A percentile compares a stretch with the other conserved stretches of the same genome.
phyloP scores from a whole-genome alignment of 208 protist genomes.

The Trichomonas tenax region DNA sequence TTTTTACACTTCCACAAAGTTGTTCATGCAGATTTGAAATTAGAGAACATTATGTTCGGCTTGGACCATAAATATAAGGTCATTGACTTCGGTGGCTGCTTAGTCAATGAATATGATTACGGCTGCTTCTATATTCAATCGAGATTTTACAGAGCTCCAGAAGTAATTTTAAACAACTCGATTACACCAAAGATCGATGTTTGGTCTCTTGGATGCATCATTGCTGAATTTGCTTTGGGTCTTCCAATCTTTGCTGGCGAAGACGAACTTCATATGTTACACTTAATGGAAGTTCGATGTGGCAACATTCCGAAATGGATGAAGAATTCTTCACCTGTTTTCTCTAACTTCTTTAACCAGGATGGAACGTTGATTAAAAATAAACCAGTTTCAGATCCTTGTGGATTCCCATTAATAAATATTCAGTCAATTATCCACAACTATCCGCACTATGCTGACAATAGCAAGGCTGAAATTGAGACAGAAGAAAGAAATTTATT shows the following conservation, averaged over 20 bases:
- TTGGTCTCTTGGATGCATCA: constrained; percentile 89
- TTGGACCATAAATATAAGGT: background rate
- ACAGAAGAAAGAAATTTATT: background rate
- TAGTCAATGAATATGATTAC: background rate
- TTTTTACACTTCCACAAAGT: background rate
- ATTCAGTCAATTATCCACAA: background rate
- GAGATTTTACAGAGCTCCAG: constrained; percentile 43
- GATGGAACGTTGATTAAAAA: background rate
- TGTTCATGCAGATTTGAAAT: background rate
- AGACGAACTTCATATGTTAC: background rate
- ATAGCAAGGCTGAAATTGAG: background rate
- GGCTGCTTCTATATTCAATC: constrained; percentile 31
- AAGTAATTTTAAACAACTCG: constrained; percentile 38
- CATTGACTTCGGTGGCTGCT: background rate
- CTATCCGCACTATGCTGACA: background rate
- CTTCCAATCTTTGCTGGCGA: constrained; percentile 60
- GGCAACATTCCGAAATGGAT: background rate
- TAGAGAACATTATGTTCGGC: background rate
- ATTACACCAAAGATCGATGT: constrained; percentile 81
- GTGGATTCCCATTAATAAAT: background rate
- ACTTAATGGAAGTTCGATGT: background rate
- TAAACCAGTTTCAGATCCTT: background rate
- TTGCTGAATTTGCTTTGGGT: constrained; percentile 66
- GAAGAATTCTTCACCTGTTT: background rate
- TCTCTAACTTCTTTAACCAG: background rate